A percentile compares a stretch with the other conserved stretches of the same genome.
Conservation (phyloP, 1,284 basidiomycete genomes). For the Ceratobasidium sp. region DNA sequence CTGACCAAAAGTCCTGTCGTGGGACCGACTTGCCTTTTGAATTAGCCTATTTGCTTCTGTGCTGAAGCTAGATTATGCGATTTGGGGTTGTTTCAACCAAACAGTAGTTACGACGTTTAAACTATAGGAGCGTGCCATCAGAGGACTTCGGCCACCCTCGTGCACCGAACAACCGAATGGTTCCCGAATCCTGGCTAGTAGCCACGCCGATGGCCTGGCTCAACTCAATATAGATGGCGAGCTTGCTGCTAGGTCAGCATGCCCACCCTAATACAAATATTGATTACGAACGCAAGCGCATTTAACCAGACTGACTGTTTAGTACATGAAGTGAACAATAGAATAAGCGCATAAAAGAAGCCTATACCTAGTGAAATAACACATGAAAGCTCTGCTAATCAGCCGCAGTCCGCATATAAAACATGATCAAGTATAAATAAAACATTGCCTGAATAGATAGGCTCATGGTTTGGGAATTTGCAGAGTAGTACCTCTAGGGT, state of each 20-base stretch:
- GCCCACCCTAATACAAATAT: conserved; percentile 52
- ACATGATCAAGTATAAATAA: too few relatives aligned
- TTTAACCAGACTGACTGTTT: too few relatives aligned
- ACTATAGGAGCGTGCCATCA: neutral
- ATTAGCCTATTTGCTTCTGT: neutral
- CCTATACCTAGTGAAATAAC: too few relatives aligned
- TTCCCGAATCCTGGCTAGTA: neutral
- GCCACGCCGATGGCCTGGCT: too few relatives aligned
- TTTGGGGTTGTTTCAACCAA: neutral
- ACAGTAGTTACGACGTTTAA: neutral
- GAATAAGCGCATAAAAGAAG: too few relatives aligned
- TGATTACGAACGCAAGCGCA: too few relatives aligned
- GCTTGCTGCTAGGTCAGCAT: conserved; percentile 27
- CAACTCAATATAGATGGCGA: conserved; percentile 5
- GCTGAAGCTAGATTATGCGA: neutral
- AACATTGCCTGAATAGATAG: too few relatives aligned
- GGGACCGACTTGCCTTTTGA: neutral
- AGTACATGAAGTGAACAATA: too few relatives aligned
- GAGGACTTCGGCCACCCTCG: neutral
- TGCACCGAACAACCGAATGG: neutral
- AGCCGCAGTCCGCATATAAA: too few relatives aligned
- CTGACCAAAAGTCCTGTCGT: neutral
- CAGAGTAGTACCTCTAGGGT: too few relatives aligned
- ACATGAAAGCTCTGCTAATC: too few relatives aligned
- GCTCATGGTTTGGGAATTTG: too few relatives aligned